Evolutionary conservation across 495 filamentous ascomycete genomes (phyloP), one percentile per base, ranked within the genome.

Genomic region (Talaromyces proteolyticus): DNA sequence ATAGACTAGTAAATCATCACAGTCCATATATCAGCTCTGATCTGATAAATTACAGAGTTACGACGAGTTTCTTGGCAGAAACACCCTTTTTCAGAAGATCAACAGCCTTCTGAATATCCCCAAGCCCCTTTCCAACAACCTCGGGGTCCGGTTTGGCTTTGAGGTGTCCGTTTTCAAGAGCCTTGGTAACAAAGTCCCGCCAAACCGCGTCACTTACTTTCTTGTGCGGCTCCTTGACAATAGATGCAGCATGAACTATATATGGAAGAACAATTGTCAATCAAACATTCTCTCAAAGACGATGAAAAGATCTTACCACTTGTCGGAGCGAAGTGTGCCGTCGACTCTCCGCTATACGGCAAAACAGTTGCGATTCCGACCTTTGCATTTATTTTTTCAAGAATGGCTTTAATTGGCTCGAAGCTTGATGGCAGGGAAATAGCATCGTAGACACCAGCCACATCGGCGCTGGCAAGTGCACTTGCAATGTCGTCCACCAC

Each of bases 401-500:
- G 20, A n/a, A 34, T 39, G 21, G 45, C 18, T 7, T 6, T 23
- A 11, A 22, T 20, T 36, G n/a, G 8, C n/a, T 57, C 52, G 61
- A 62, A 47, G 53, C 10, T 20, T 18, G 16, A 18, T 19, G 16
- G 6, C 14, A 19, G 24, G 16, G 45, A 3, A 20, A 36, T 48
- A 16, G 45, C 36, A 17, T 36, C 45, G 14, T 25, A 36, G 0
- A 22, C 45, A 18, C 45, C 45, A 14, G 25, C 45, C 3, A 48
- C 12, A 14, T 20, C 36, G 7, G n/a, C 1, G 36, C 24, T 17
- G 3, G n/a, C 18, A 23, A 48, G 19, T 0, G 45, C 45, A 17
- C 14, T 20, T 4, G 19, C 45, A 8, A 48, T 4, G 18, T 48
- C 45, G 0, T 59, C 53, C 17, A 70, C 65, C 3, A 77, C 72